These are phyloP conservation scores for Aspergillus alliaceus DNA, from an alignment of 2,329 filamentous ascomycete genomes.

Conservation along the genomic window DNA sequence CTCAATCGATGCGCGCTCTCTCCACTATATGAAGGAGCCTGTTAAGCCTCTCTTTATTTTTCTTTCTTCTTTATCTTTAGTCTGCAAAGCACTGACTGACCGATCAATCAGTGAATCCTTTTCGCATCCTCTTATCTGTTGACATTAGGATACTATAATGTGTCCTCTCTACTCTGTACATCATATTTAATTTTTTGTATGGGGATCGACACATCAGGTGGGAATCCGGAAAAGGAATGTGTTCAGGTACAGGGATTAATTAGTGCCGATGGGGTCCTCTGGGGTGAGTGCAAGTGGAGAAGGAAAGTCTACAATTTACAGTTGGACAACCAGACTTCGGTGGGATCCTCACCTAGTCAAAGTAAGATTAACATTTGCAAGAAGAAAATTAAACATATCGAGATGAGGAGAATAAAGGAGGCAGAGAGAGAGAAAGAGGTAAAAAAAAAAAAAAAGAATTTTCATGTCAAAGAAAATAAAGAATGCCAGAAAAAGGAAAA, in stretches of 20 bases:
- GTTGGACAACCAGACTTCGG: not conserved
- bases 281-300: not conserved
- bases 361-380: not conserved
- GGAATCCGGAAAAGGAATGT: not conserved
- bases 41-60: too few species aligned
- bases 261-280: not conserved
- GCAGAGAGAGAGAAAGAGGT: too few species aligned
- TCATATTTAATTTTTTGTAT: not conserved
- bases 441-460: not conserved
- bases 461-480: not conserved
- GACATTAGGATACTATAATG: too few species aligned
- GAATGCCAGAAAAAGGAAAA: not conserved
- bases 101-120: not conserved
- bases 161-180: not conserved
- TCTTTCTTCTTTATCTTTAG: too few species aligned
- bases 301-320: not conserved
- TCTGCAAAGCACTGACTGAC: not conserved
- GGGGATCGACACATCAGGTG: not conserved
- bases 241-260: slow-evolving; percentile 4
- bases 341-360: not conserved
- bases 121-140: too few species aligned
- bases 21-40: not conserved
- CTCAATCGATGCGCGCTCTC: not conserved
- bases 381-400: too few species aligned
- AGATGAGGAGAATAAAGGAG: too few species aligned